Evolutionary conservation across 805 yeast species (phyloP).

Genomic region (Sugiyamaella marilandica): DNA sequence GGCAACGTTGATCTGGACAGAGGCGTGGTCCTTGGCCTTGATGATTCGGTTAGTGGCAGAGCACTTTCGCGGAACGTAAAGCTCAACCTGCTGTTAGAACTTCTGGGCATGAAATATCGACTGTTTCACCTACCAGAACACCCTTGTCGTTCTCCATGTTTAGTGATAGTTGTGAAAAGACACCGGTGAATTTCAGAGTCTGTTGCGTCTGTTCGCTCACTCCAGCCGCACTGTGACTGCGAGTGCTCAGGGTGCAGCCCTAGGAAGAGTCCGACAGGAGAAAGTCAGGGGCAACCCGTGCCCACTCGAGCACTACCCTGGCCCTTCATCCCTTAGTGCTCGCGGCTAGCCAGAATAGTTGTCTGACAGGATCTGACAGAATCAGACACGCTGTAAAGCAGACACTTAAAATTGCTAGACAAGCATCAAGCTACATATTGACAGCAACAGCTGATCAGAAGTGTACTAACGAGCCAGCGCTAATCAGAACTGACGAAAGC

Average conservation of each 20-base stretch:
- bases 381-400: too few relatives aligned
- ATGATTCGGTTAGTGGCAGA: constrained; percentile 99
- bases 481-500: too few relatives aligned
- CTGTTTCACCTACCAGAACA: constrained; percentile 80
- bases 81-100: constrained; percentile 70
- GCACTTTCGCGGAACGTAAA: constrained; percentile 99
- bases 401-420: too few relatives aligned
- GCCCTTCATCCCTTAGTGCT: too few relatives aligned
- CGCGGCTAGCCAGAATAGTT: too few relatives aligned
- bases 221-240: neutral
- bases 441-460: too few relatives aligned
- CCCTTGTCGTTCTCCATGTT: constrained; percentile 99
- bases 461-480: too few relatives aligned
- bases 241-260: neutral
- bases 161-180: constrained; percentile 24
- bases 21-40: constrained; percentile 99
- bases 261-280: neutral
- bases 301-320: too few relatives aligned
- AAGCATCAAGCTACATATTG: too few relatives aligned
- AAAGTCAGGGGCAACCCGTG: too few relatives aligned
- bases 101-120: neutral
- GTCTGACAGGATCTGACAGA: too few relatives aligned
- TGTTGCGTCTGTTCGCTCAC: neutral
- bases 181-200: neutral
- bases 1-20: constrained; percentile 98